A percentile compares a stretch with the other conserved stretches of the same genome.
These are phyloP conservation scores for Lachnum nothofagi DNA, from an alignment of 2,329 filamentous ascomycete genomes.

Conservation along the genomic window DNA sequence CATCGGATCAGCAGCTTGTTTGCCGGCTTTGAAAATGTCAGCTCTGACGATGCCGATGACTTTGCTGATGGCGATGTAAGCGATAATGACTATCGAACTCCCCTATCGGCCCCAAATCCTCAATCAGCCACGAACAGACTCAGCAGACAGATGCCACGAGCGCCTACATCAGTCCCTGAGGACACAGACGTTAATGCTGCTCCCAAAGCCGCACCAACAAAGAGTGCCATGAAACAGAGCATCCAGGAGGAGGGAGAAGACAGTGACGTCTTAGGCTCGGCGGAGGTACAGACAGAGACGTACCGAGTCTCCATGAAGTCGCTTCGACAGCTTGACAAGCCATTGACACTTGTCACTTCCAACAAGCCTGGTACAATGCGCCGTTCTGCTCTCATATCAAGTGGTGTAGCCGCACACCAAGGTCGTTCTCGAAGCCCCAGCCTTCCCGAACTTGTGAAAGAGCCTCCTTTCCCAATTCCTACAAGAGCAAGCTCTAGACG, in stretches of 20 bases:
- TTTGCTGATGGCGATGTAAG: slow-evolving; percentile 57
- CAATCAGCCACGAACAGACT: slow-evolving; percentile 14
- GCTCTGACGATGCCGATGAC: slow-evolving; percentile 61
- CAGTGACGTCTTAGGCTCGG: slow-evolving; percentile 18
- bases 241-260: slow-evolving; percentile 18
- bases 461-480: slow-evolving; percentile 89
- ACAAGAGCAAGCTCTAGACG: slow-evolving; percentile 81
- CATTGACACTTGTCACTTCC: slow-evolving; percentile 28
- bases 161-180: slow-evolving; percentile 29
- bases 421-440: slow-evolving; percentile 61
- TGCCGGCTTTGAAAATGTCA: slow-evolving; percentile 71
- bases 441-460: slow-evolving; percentile 49
- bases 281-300: slow-evolving; percentile 20
- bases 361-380: slow-evolving; percentile 54
- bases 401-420: slow-evolving; percentile 65
- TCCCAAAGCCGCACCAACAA: slow-evolving; percentile 14
- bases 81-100: slow-evolving; percentile 63
- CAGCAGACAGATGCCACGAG: slow-evolving; percentile 15
- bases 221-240: slow-evolving; percentile 14
- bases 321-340: slow-evolving; percentile 30
- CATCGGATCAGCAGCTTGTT: slow-evolving; percentile 80
- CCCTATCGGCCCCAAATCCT: slow-evolving; percentile 58
- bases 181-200: slow-evolving; percentile 22
- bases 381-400: slow-evolving; percentile 75
- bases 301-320: slow-evolving; percentile 18